Conservation (phyloP, 176 grass and related monocot species). For the Hsuehochloa calcarea region DNA sequence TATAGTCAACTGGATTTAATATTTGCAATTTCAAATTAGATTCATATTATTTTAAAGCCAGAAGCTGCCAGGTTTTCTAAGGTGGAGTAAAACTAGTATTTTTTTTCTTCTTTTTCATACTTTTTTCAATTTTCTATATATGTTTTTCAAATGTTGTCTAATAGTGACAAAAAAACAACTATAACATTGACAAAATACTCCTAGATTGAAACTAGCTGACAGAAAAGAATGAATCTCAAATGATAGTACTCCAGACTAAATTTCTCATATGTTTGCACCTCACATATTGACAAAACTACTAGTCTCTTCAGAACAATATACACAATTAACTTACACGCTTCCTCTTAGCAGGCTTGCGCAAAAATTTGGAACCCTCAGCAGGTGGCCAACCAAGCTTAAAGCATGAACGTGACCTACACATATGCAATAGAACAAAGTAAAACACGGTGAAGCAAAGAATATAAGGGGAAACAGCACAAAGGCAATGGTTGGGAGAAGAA, state of each 20-base stretch:
- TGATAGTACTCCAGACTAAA: neutral
- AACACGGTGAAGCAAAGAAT: neutral
- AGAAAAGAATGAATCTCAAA: conserved; percentile 1
- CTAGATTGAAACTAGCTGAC: neutral
- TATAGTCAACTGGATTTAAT: neutral
- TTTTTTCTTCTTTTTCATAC: neutral
- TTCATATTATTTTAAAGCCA: neutral
- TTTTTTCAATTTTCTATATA: neutral
- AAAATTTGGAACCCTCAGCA: conserved; percentile 61
- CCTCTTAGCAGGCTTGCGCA: conserved; percentile 67
- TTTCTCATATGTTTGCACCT: neutral
- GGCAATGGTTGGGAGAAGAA: neutral
- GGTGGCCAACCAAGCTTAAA: conserved; percentile 75
- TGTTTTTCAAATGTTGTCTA: neutral
- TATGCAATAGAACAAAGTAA: conserved; percentile 27
- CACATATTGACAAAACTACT: neutral
- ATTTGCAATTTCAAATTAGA: neutral
- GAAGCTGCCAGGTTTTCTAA: neutral
- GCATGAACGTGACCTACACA: conserved; percentile 73
- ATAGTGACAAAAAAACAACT: neutral
- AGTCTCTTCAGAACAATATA: neutral
- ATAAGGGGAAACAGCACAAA: conserved; percentile 21
- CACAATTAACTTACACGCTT: conserved; percentile 67
- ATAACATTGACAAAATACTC: neutral
- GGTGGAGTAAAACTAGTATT: neutral